phyloP scores from a whole-genome alignment of 176 grass and related monocot genomes.

The Puccinellia tenuiflora region DNA sequence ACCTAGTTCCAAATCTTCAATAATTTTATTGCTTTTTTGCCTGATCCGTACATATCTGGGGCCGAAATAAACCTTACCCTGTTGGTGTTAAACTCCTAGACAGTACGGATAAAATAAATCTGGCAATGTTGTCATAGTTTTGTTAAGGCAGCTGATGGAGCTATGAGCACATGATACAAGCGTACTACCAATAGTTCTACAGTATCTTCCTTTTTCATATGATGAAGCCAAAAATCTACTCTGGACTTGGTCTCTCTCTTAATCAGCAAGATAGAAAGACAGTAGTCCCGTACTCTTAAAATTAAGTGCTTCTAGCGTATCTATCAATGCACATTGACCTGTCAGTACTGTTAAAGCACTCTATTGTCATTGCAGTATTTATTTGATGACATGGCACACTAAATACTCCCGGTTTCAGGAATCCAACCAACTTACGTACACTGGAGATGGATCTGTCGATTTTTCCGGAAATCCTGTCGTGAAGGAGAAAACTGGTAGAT shows the following conservation, averaged over 20 bases:
- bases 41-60: not conserved
- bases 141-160: not conserved
- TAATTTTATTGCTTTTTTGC: not conserved
- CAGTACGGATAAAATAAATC: not conserved
- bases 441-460: constrained; percentile 84
- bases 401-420: constrained; percentile 34
- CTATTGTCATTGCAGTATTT: not conserved
- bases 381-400: not conserved
- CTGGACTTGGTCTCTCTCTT: not conserved
- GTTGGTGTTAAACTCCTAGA: not conserved
- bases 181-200: not conserved
- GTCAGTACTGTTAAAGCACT: not conserved
- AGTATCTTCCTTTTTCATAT: constrained; percentile 9
- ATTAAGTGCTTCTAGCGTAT: not conserved
- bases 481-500: constrained; percentile 73
- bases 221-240: not conserved
- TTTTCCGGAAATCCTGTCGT: constrained; percentile 58
- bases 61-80: not conserved
- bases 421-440: constrained; percentile 42
- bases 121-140: not conserved
- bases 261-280: not conserved
- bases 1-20: not conserved
- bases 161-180: not conserved
- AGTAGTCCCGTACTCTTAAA: not conserved
- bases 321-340: not conserved